A percentile compares a stretch with the other conserved stretches of the same genome.
Evolutionary conservation across 73 alveolate species (phyloP).

Genomic region (Urostyla sp.): DNA sequence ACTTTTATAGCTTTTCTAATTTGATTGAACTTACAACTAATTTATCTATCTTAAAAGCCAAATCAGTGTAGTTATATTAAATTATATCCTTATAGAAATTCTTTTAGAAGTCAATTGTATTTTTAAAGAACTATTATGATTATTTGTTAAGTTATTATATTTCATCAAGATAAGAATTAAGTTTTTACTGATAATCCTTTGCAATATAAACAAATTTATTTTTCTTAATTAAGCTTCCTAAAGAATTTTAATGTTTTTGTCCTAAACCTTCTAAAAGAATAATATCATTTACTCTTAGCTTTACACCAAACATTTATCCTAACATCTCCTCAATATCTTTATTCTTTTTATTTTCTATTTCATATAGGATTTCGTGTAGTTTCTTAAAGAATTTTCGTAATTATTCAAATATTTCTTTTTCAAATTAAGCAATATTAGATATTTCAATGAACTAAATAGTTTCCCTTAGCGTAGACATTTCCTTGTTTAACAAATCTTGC

Average conservation of each 20-base stretch:
- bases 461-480: not conserved
- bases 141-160: conserved; percentile 29
- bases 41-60: conserved; percentile 11
- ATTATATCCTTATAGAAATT: conserved; percentile 35
- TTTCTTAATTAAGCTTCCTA: not conserved
- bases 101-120: conserved; percentile 10
- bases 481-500: conserved; percentile 11
- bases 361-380: conserved; percentile 66
- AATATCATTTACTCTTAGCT: conserved; percentile 47
- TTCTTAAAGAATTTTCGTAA: conserved; percentile 58
- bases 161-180: conserved; percentile 10
- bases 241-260: conserved; percentile 1
- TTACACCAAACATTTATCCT: conserved; percentile 18
- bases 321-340: conserved; percentile 25
- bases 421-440: conserved; percentile 35
- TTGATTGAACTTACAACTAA: conserved; percentile 26
- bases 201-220: conserved; percentile 46
- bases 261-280: conserved; percentile 3
- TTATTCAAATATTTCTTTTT: conserved; percentile 7
- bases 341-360: conserved; percentile 59
- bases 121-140: conserved; percentile 3
- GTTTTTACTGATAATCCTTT: conserved; percentile 35
- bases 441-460: conserved; percentile 7
- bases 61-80: conserved; percentile 11
- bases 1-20: conserved; percentile 8